phyloP scores from a whole-genome alignment of 1,284 basidiomycete genomes.

The Puccinia polysora region DNA sequence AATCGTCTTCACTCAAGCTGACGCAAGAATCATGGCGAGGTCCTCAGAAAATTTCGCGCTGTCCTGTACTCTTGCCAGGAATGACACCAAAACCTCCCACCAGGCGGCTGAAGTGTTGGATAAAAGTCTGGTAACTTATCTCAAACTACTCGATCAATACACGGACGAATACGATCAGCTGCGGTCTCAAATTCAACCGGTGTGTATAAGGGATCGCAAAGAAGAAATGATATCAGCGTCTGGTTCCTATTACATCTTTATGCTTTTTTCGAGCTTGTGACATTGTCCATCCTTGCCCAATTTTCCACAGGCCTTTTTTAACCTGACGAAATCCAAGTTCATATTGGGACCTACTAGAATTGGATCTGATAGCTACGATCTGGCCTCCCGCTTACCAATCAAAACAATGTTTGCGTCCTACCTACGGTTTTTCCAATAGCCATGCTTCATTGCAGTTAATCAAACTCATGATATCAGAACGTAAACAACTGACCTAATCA shows the following conservation, averaged over 20 bases:
- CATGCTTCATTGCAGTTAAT: neutral
- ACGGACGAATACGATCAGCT: neutral
- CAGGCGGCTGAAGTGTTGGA: neutral
- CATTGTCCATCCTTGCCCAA: too few species aligned
- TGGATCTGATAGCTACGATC: constrained; percentile 25
- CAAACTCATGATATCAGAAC: neutral
- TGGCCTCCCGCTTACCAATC: constrained; percentile 2
- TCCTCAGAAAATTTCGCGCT: neutral
- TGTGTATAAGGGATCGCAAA: too few species aligned
- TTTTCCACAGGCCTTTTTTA: constrained; percentile 32
- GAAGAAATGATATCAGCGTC: too few species aligned
- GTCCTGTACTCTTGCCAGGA: neutral
- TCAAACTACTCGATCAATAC: constrained; percentile 8
- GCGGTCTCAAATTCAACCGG: neutral
- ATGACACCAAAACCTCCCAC: neutral
- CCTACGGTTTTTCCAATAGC: neutral
- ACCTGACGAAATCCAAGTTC: constrained; percentile 19
- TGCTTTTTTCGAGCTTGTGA: too few species aligned
- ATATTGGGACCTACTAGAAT: constrained; percentile 9
- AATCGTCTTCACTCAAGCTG: too few species aligned
- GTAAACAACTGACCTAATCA: too few species aligned
- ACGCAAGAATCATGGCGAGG: too few species aligned
- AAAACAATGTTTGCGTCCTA: constrained; percentile 24
- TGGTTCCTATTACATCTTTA: too few species aligned
- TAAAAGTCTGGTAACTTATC: neutral